Evolutionary conservation across 495 filamentous ascomycete genomes (phyloP), one percentile per base, ranked within the genome.

Genomic region (Xeromyces bisporus): DNA sequence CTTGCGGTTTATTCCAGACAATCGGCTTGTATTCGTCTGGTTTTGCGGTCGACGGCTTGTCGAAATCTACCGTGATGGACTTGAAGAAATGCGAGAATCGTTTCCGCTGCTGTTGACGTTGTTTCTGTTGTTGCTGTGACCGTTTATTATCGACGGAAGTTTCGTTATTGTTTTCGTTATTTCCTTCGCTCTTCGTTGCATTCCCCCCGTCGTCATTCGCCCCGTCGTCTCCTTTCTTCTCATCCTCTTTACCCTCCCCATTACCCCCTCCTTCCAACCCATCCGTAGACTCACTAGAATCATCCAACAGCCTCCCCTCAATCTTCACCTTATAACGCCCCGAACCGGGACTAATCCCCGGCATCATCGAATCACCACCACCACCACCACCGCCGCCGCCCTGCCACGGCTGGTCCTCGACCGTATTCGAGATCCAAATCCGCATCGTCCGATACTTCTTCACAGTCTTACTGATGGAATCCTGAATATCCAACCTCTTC

Each of bases 61-160:
- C 82, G 37, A 91, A 87, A 33, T 96, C 85, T 23, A 94, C 66
- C 2, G 70, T 80, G 44, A 99, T 75, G 6, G 73, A 64, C 51
- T 91, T 91, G 72, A 99, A 93, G 58, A 94, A 99, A 42, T 93
- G 80, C 15, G 89, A 93, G 53, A 97, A 76, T 33, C 77, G 71
- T 28, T 62, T 37, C 51, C 49, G 56, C 20, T 41, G 34, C 39
- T 59, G 64, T 38, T 48, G 5, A 3, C 3, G n/a, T 12, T 26
- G 4, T 12, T 26, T 26, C 24, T 26, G n/a, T n/a, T n/a, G n/a
- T 9, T 21, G 20, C 20, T 21, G 4, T 21, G 20, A 5, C 20
- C 20, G 20, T 21, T 21, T 21, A 21, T 21, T 4, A 9, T 9
- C 20, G n/a, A n/a, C n/a, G n/a, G n/a, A n/a, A n/a, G n/a, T n/a